These are phyloP conservation scores for Amoebophrya sp. DNA, from an alignment of 169 alveolate genomes.

Conservation along the genomic window DNA sequence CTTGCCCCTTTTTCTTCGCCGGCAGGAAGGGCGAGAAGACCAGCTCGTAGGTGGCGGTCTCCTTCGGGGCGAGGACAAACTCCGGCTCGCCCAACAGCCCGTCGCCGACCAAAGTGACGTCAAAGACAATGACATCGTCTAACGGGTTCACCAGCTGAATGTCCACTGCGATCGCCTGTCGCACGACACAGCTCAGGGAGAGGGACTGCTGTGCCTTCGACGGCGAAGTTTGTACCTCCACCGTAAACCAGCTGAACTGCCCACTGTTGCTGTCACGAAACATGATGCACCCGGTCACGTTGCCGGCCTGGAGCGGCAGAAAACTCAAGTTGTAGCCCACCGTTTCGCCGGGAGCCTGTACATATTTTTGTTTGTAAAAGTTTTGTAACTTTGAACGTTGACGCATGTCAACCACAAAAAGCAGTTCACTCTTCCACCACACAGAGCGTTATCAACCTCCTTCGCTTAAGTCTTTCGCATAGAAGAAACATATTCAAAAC, in stretches of 20 bases:
- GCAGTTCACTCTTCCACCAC: too few species aligned
- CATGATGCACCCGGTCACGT: conserved; percentile 50
- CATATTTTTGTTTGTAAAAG: too few species aligned
- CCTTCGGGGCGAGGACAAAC: conserved; percentile 69
- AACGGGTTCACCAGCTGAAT: conserved; percentile 77
- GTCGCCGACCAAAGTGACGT: conserved; percentile 72
- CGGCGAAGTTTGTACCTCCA: conserved; percentile 66
- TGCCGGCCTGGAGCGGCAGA: conserved; percentile 49
- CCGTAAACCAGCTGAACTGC: conserved; percentile 56
- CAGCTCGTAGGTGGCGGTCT: conserved; percentile 66
- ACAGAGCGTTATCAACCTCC: too few species aligned
- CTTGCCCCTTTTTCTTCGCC: conserved; percentile 68
- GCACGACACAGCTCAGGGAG: conserved; percentile 62
- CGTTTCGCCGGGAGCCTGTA: conserved; percentile 35
- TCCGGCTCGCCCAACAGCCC: conserved; percentile 75
- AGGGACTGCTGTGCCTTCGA: conserved; percentile 68
- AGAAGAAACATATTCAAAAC: background rate
- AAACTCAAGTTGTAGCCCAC: conserved; percentile 47
- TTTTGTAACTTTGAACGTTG: too few species aligned
- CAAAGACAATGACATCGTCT: conserved; percentile 67
- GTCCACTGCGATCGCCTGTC: conserved; percentile 80
- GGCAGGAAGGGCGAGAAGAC: conserved; percentile 70
- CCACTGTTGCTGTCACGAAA: conserved; percentile 44
- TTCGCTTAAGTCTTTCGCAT: too few species aligned
- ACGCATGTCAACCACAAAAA: too few species aligned